Conservation (phyloP, 2,329 filamentous ascomycete genomes). For the Metarhizium humberi region DNA sequence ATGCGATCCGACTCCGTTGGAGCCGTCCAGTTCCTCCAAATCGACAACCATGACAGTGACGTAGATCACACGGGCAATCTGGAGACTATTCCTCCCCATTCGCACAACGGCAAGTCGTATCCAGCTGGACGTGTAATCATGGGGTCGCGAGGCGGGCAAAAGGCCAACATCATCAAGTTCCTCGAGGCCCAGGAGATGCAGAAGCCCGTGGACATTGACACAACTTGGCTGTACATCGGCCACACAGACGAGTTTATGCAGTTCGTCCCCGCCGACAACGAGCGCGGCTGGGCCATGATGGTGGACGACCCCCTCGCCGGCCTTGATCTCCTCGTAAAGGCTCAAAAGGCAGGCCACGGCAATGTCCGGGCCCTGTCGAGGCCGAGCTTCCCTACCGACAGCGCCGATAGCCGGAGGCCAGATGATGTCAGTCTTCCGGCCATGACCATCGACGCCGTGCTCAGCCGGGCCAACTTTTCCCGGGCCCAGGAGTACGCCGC, state of each 20-base stretch:
- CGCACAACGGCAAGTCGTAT: constrained; percentile 11
- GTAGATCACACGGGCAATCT: constrained; percentile 22
- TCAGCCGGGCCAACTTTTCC: neutral
- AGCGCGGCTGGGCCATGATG: constrained; percentile 17
- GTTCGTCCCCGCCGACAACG: constrained; percentile 15
- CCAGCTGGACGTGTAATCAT: constrained; percentile 14
- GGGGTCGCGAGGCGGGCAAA: constrained; percentile 6
- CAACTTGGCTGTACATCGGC: constrained; percentile 15
- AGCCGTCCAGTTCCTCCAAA: constrained; percentile 18
- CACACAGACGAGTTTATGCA: constrained; percentile 20
- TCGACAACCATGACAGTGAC: neutral
- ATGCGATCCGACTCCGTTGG: constrained; percentile 20
- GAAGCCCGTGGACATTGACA: constrained; percentile 21
- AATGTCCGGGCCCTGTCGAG: neutral
- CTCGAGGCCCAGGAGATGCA: constrained; percentile 24
- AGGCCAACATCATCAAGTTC: constrained; percentile 15
- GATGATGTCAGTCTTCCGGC: neutral
- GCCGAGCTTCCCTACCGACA: neutral
- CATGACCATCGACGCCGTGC: constrained; percentile 4
- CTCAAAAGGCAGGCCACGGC: constrained; percentile 15
- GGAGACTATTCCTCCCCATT: constrained; percentile 27
- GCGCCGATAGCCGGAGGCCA: no score
- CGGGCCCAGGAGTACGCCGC: constrained; percentile 4
- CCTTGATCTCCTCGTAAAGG: constrained; percentile 14
- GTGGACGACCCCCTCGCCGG: constrained; percentile 14